Evolutionary conservation across 1,284 basidiomycete species (phyloP).

Genomic region (Volvariella surrecta): DNA sequence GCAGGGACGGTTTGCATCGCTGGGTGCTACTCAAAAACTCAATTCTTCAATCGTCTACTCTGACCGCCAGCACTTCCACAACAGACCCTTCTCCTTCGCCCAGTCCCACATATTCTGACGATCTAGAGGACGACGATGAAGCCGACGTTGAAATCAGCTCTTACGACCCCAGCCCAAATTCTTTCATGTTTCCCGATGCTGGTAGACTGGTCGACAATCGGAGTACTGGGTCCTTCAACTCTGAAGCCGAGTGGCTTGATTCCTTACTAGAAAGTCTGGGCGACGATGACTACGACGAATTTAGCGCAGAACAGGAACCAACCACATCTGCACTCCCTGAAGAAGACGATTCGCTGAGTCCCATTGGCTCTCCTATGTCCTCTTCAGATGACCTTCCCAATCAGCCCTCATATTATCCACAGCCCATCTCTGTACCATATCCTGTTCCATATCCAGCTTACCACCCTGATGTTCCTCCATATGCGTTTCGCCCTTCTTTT

Average conservation of each 20-base stretch:
- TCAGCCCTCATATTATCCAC: constrained; percentile 37
- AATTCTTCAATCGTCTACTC: constrained; percentile 44
- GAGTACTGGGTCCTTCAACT: constrained; percentile 30
- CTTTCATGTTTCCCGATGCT: constrained; percentile 74
- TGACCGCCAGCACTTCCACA: constrained; percentile 20
- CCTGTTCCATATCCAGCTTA: constrained; percentile 60
- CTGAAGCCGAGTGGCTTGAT: constrained; percentile 73
- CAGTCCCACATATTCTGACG: constrained; percentile 30
- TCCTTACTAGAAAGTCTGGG: constrained; percentile 63
- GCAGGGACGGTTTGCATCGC: constrained; percentile 67
- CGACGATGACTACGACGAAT: constrained; percentile 55
- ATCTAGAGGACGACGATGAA: constrained; percentile 35
- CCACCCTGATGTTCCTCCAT: constrained; percentile 42
- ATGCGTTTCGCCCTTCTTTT: constrained; percentile 34
- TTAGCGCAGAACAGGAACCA: constrained; percentile 34
- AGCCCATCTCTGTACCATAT: constrained; percentile 44
- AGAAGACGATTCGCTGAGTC: constrained; percentile 55
- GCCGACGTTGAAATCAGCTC: constrained; percentile 24
- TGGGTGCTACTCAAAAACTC: constrained; percentile 84
- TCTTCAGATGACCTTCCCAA: constrained; percentile 62
- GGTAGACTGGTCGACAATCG: constrained; percentile 39
- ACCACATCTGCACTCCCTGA: constrained; percentile 34
- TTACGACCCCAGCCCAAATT: constrained; percentile 16
- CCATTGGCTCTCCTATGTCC: constrained; percentile 55
- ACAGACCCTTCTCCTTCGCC: constrained; percentile 26